Percentiles rank a stretch among this genome's conserved stretches.
Conservation (phyloP, 345 rosid genomes). For the Nasturtium officinale region DNA sequence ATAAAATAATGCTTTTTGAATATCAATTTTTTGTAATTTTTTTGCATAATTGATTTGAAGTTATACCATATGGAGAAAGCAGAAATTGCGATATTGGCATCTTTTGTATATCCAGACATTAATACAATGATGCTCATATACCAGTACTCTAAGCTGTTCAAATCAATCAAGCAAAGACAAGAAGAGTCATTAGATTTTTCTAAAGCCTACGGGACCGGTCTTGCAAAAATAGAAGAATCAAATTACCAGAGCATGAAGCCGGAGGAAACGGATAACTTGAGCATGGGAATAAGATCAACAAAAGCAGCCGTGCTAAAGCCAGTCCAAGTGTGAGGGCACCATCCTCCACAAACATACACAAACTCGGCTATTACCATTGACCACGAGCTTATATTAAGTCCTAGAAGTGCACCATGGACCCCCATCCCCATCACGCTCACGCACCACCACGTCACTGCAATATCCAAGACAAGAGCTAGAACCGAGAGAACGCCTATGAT, state of each 20-base stretch:
- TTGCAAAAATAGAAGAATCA: not conserved
- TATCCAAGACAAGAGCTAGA: slow-evolving; percentile 38
- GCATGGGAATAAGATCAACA: slow-evolving; percentile 49
- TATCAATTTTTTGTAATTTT: not conserved
- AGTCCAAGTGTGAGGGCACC: slow-evolving; percentile 63
- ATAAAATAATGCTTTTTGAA: not conserved
- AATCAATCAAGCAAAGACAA: not conserved
- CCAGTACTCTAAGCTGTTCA: slow-evolving; percentile 78
- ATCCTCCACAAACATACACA: slow-evolving; percentile 61
- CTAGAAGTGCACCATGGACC: slow-evolving; percentile 55
- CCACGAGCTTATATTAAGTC: slow-evolving; percentile 55
- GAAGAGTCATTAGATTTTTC: not conserved
- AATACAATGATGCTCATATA: slow-evolving; percentile 65
- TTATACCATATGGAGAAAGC: slow-evolving; percentile 89
- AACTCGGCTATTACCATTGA: slow-evolving; percentile 48
- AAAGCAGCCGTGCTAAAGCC: slow-evolving; percentile 57
- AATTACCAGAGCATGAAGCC: slow-evolving; percentile 66
- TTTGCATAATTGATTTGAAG: not conserved
- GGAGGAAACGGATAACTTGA: slow-evolving; percentile 62
- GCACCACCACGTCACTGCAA: slow-evolving; percentile 50
- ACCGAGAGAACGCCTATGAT: slow-evolving; percentile 50
- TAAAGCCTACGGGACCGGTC: not conserved
- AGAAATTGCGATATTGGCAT: slow-evolving; percentile 62
- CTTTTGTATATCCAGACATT: slow-evolving; percentile 70
- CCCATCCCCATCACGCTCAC: slow-evolving; percentile 49